Evolutionary conservation across 2,329 filamentous ascomycete species (phyloP), one percentile per base, ranked within the genome.

Genomic region (Fusarium longipes): DNA sequence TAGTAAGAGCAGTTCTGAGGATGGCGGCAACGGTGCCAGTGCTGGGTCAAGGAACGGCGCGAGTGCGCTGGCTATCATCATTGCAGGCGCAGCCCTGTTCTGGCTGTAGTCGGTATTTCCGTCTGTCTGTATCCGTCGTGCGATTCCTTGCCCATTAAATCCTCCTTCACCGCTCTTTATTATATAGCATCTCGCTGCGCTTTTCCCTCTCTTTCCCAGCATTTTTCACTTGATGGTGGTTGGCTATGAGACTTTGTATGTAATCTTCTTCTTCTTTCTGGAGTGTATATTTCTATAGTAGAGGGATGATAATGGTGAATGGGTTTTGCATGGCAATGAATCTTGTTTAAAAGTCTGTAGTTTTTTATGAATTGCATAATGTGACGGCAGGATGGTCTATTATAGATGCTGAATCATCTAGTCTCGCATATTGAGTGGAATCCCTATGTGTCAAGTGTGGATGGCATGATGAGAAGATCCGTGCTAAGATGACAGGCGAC

Each of bases 41-140:
- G 70, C 68, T 14, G 73, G 77, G 55, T 71, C 71, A 60, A 74
- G 75, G 61, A 67, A 75, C 11, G 75, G 77, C 20, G 74, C 74
- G 11, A 81, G 78, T 60, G 75, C 74, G 12, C 59, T 80, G 65
- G 78, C 78, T 53, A 77, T 80, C 56, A 72, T 80, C 29, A 76
- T 80, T 66, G 78, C 78, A 11, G 75, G 74, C 35, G 69, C 64
- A 22, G 78, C 76, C 43, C 62, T 79, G 58, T 78, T 74, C 57
- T 78, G 76, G 76, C 59, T 79, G 60, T 79, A 73, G 73, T 52
- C 39, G 40, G 15, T 17, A 36, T 49, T 4, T 33, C 27, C 7
- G 10, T 32, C 40, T 49, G 22, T 25, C 25, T 50, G 52, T 20
- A 20, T n/a, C 35, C 29, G 35, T 36, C 27, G 50, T 50, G 54